Conservation (phyloP, 345 rosid genomes). For the Barbarea vulgaris region DNA sequence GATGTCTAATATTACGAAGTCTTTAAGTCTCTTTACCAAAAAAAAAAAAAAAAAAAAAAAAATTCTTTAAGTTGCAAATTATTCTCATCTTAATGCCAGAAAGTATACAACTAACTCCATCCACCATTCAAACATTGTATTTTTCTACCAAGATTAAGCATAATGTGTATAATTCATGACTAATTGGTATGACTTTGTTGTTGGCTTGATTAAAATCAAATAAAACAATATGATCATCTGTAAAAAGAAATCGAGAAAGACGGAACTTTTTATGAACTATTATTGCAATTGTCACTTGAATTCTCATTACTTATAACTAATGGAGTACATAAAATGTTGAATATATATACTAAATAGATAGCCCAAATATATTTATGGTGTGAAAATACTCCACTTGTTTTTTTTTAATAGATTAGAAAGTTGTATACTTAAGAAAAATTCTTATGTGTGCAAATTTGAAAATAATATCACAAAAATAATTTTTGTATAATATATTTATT, state of each 20-base stretch:
- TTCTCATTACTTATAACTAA: not conserved
- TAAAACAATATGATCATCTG: not conserved
- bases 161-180: not conserved
- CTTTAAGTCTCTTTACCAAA: too few species aligned
- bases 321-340: not conserved
- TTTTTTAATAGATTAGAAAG: too few species aligned
- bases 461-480: too few species aligned
- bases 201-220: not conserved
- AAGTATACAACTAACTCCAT: constrained; percentile 41
- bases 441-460: too few species aligned
- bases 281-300: not conserved
- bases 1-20: constrained; percentile 8
- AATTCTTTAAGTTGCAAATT: not conserved
- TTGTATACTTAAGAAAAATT: too few species aligned
- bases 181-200: constrained; percentile 29
- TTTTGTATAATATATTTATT: too few species aligned
- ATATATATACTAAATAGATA: not conserved
- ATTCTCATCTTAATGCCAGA: constrained; percentile 33
- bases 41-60: too few species aligned
- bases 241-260: not conserved
- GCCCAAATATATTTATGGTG: too few species aligned
- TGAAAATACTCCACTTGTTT: too few species aligned
- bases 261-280: not conserved
- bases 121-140: constrained; percentile 31
- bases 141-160: not conserved